Conservation (phyloP, 331 rosid species). For the Cucumis variabilis region DNA sequence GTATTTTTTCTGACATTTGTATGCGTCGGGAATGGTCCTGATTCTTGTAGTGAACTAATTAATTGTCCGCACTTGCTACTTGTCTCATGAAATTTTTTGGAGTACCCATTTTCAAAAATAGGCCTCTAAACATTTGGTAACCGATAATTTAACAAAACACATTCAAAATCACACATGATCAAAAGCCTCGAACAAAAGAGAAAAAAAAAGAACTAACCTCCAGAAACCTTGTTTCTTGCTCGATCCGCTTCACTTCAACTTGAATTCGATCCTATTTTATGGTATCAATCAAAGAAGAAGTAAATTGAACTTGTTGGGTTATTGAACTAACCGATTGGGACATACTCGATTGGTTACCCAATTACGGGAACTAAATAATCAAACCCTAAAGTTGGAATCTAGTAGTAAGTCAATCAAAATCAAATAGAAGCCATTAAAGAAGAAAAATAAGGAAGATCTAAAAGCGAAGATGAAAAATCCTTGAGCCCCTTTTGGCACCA, state of each 20-base stretch:
- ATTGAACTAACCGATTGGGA: slow-evolving; percentile 66
- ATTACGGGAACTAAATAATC: slow-evolving; percentile 16
- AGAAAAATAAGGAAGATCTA: too few relatives aligned
- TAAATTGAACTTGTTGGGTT: slow-evolving; percentile 63
- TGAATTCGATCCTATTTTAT: slow-evolving; percentile 92
- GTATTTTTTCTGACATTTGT: too few relatives aligned
- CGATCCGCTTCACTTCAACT: slow-evolving; percentile 89
- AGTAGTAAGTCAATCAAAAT: too few relatives aligned
- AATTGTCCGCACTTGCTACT: neutral
- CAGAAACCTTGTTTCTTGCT: slow-evolving; percentile 87
- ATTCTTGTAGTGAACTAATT: neutral
- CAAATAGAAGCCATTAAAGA: too few relatives aligned
- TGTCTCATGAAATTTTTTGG: slow-evolving; percentile 4
- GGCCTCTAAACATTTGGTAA: neutral
- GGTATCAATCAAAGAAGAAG: slow-evolving; percentile 52
- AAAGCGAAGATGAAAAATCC: too few relatives aligned
- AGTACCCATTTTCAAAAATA: neutral
- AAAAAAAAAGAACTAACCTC: slow-evolving; percentile 51
- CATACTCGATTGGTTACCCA: slow-evolving; percentile 50
- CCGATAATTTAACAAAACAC: neutral
- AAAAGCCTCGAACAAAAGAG: slow-evolving; percentile 10
- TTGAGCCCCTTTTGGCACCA: too few relatives aligned
- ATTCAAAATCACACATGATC: neutral
- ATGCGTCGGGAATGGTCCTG: too few relatives aligned
- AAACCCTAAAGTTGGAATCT: neutral